phyloP scores from a whole-genome alignment of 768 basidiomycete species.

The Psilocybe azurescens region DNA sequence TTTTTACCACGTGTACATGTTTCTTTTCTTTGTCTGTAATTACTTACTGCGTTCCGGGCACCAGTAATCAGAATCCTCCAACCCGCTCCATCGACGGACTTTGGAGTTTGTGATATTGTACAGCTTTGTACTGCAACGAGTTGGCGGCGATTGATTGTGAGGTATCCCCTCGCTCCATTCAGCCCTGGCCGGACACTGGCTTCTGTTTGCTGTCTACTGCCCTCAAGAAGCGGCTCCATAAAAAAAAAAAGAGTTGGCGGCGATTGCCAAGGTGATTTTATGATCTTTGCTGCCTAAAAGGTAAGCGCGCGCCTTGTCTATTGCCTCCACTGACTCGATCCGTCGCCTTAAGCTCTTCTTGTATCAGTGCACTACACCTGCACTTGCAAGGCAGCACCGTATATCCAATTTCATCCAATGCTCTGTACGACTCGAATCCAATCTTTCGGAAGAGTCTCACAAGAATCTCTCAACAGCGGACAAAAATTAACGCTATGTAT shows the following conservation, averaged over 20 bases:
- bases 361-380: background rate
- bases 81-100: no score
- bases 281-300: background rate
- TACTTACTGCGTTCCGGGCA: no score
- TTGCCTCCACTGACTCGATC: background rate
- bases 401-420: background rate
- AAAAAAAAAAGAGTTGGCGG: background rate
- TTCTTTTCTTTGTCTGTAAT: no score
- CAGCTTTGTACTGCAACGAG: background rate
- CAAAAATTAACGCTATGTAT: background rate
- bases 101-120: background rate
- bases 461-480: background rate
- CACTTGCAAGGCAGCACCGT: background rate
- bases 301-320: background rate
- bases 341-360: no score
- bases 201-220: no score
- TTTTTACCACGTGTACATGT: no score
- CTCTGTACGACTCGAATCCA: background rate
- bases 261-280: background rate
- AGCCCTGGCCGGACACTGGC: no score
- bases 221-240: no score
- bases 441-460: background rate
- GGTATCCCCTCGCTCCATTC: no score
- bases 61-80: no score
- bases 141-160: background rate